phyloP scores from a whole-genome alignment of 1,139 yeast species.

The Magnusiomyces sp. region DNA sequence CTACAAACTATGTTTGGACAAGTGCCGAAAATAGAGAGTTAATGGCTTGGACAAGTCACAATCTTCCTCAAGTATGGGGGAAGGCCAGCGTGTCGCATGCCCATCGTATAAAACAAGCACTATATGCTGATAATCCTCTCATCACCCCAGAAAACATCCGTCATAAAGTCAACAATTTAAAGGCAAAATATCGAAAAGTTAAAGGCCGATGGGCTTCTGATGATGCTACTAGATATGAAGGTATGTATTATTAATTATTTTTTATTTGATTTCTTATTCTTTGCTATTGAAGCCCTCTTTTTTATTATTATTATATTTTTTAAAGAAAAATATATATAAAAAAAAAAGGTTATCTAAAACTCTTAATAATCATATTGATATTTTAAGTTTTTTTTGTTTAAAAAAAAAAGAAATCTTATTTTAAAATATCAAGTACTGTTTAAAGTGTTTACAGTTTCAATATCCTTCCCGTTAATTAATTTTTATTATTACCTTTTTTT shows the following conservation, averaged over 20 bases:
- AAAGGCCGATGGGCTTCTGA: slow-evolving; percentile 5
- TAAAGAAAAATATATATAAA: no score
- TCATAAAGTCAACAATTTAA: slow-evolving; percentile 11
- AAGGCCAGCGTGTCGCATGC: slow-evolving; percentile 12
- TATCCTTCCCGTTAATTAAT: no score
- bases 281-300: neutral
- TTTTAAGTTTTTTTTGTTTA: no score
- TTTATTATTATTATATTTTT: neutral
- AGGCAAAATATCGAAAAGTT: slow-evolving; percentile 10
- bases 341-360: no score
- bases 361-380: no score
- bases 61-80: slow-evolving; percentile 11
- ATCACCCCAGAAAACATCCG: slow-evolving; percentile 12
- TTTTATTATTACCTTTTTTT: neutral
- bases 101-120: slow-evolving; percentile 7
- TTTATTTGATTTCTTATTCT: neutral
- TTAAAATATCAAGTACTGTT: neutral
- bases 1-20: slow-evolving; percentile 13
- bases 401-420: neutral
- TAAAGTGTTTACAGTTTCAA: no score
- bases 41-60: slow-evolving; percentile 7
- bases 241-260: neutral
- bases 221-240: neutral
- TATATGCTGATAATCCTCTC: slow-evolving; percentile 6
- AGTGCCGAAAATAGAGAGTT: slow-evolving; percentile 6